These are phyloP conservation scores for Purshia tridentata DNA, from an alignment of 306 rosid species.

Conservation along the genomic window DNA sequence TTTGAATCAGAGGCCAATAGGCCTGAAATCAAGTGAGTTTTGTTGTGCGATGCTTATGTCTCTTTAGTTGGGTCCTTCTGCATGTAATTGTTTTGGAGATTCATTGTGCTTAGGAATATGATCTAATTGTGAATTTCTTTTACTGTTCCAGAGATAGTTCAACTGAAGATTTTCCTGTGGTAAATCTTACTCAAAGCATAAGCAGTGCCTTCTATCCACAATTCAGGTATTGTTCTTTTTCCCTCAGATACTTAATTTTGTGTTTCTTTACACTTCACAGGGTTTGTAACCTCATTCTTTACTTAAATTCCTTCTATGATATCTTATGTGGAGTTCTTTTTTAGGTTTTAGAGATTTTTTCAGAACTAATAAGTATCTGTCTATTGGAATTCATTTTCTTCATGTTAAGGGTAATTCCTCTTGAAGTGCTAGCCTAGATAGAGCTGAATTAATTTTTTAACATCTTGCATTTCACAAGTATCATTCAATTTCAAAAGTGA, in stretches of 20 bases:
- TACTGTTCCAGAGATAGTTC: conserved; percentile 45
- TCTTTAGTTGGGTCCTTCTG: neutral
- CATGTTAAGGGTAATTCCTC: neutral
- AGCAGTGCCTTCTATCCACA: conserved; percentile 76
- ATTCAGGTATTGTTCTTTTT: conserved; percentile 57
- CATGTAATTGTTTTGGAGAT: conserved; percentile 11
- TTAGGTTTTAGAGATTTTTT: neutral
- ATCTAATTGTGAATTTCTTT: conserved; percentile 9
- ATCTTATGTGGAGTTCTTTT: conserved; percentile 1
- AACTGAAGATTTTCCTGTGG: conserved; percentile 33
- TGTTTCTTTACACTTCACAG: neutral
- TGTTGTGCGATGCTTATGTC: conserved; percentile 23
- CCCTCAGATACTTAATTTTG: neutral
- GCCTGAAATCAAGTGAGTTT: conserved; percentile 52
- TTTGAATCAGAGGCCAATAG: conserved; percentile 40
- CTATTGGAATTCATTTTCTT: neutral
- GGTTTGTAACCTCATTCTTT: neutral
- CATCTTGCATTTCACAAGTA: neutral
- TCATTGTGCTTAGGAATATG: neutral
- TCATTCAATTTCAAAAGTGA: neutral
- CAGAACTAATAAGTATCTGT: neutral
- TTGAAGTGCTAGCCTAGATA: conserved; percentile 8
- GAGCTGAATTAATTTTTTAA: no score
- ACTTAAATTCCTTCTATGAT: neutral
- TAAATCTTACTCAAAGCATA: conserved; percentile 65